Conservation (phyloP, 352 stramenopile genomes). For the Phytophthora hibernalis region DNA sequence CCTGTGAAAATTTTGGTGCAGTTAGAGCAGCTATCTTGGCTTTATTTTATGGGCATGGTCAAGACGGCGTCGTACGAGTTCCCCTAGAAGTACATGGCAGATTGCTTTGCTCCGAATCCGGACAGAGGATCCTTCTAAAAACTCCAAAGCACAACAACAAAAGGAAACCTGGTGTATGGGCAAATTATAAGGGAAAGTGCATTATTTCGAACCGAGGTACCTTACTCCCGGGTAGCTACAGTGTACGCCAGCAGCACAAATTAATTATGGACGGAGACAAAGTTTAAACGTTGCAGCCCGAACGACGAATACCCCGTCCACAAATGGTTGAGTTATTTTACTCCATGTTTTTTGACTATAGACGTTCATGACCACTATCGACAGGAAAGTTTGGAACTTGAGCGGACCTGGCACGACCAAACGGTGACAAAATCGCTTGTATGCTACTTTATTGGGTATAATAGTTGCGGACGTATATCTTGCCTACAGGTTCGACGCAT, state of each 20-base stretch:
- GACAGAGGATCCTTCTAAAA: neutral
- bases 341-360: conserved; percentile 1
- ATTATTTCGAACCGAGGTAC: too few species aligned
- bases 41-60: conserved; percentile 7
- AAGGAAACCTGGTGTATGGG: conserved; percentile 1
- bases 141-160: neutral
- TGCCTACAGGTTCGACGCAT: conserved; percentile 2
- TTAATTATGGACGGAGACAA: conserved; percentile 3
- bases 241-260: neutral
- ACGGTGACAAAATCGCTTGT: neutral
- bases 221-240: too few species aligned
- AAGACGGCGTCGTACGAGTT: conserved; percentile 1
- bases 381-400: conserved; percentile 3
- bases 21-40: neutral
- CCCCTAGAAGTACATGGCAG: conserved; percentile 1
- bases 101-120: neutral
- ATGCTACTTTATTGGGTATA: conserved; percentile 2
- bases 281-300: neutral
- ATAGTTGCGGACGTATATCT: conserved; percentile 3
- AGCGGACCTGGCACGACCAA: conserved; percentile 5
- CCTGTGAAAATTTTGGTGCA: conserved; percentile 9
- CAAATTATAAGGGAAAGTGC: too few species aligned
- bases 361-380: conserved; percentile 13
- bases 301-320: conserved; percentile 5
- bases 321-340: conserved; percentile 17